These are phyloP conservation scores for Eragrostis tef DNA, from an alignment of 202 grass and related monocot species.

Conservation along the genomic window DNA sequence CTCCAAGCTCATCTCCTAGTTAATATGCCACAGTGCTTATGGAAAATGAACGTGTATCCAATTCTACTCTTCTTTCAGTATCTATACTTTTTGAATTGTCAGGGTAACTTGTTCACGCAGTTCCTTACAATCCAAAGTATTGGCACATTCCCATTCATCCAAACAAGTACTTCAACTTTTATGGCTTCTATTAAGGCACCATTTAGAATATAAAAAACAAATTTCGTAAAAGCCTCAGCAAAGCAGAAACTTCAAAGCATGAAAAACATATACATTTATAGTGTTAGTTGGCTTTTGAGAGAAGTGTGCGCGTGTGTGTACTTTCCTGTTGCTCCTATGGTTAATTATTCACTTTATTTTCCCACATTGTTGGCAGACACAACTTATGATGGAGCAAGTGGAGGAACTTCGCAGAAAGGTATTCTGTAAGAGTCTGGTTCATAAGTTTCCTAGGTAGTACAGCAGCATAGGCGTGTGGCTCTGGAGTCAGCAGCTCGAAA, in stretches of 20 bases:
- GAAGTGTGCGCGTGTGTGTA: background rate
- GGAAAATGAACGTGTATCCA: too few relatives aligned
- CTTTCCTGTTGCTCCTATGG: background rate
- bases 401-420: conserved; percentile 97
- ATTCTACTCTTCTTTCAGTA: too few relatives aligned
- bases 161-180: background rate
- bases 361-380: conserved; percentile 50
- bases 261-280: background rate
- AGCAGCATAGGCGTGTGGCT: conserved; percentile 7
- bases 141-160: background rate
- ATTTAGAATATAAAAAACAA: background rate
- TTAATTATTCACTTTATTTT: background rate
- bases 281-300: background rate
- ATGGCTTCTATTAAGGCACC: background rate
- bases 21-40: too few relatives aligned
- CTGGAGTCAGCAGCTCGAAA: background rate
- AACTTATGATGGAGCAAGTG: conserved; percentile 93
- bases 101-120: background rate
- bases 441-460: background rate
- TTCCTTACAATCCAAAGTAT: background rate
- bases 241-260: background rate
- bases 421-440: background rate
- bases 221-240: background rate
- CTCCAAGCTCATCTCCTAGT: too few relatives aligned
- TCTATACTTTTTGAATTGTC: background rate